Conservation (phyloP, 768 basidiomycete genomes). For the Naematelia aurantialba region DNA sequence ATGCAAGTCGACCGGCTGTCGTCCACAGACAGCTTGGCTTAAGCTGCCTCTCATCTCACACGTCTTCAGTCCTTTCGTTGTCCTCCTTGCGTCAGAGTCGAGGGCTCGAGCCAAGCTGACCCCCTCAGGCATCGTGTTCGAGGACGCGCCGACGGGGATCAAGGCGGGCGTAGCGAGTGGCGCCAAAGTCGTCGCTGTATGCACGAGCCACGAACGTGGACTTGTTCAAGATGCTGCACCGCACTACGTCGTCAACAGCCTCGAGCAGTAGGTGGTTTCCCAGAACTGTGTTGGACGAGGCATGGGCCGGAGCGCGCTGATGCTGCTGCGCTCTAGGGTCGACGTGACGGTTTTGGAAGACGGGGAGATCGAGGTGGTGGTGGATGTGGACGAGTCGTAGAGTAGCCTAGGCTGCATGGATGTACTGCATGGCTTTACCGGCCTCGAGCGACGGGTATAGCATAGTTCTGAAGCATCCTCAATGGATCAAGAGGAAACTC, state of each 20-base stretch:
- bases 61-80: too few relatives aligned
- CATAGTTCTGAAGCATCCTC: too few relatives aligned
- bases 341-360: neutral
- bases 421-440: too few relatives aligned
- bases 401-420: neutral
- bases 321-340: neutral
- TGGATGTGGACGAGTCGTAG: neutral
- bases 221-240: constrained; percentile 48
- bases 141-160: constrained; percentile 79
- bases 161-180: constrained; percentile 72
- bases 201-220: constrained; percentile 68
- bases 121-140: constrained; percentile 68
- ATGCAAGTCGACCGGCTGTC: constrained; percentile 60
- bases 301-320: too few relatives aligned
- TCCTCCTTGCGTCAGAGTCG: neutral
- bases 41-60: too few relatives aligned
- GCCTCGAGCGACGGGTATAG: too few relatives aligned
- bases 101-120: neutral
- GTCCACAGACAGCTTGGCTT: too few relatives aligned
- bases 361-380: neutral
- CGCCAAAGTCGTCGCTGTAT: constrained; percentile 61
- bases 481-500: too few relatives aligned
- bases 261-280: neutral
- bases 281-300: too few relatives aligned
- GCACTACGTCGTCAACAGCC: neutral